These are phyloP conservation scores for Blastobotrys muscicola DNA, from an alignment of 805 yeast species.

Conservation along the genomic window DNA sequence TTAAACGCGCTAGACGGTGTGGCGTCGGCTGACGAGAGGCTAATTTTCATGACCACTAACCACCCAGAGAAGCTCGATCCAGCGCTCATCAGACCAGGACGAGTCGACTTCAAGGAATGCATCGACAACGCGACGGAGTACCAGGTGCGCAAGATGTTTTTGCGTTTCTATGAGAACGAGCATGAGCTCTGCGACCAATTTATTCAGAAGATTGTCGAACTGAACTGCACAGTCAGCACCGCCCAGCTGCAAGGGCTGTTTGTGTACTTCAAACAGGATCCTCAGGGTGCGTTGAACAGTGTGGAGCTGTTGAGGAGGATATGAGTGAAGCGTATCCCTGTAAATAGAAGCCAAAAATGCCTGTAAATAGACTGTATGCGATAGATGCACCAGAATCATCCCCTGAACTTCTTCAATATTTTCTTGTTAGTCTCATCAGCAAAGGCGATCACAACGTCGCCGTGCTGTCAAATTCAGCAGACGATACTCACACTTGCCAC, in stretches of 20 bases:
- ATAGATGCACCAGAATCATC: constrained; percentile 4
- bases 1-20: constrained; percentile 95
- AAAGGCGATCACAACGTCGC: no score
- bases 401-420: constrained; percentile 12
- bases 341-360: neutral
- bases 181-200: constrained; percentile 48
- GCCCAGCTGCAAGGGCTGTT: constrained; percentile 95
- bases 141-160: constrained; percentile 77
- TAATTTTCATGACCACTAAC: constrained; percentile 97
- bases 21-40: constrained; percentile 91
- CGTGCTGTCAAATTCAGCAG: no score
- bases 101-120: constrained; percentile 76
- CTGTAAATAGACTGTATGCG: constrained; percentile 3
- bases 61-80: constrained; percentile 93
- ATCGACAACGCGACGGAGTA: constrained; percentile 79
- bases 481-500: constrained; percentile 1
- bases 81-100: constrained; percentile 88
- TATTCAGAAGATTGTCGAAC: constrained; percentile 35
- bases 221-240: constrained; percentile 62
- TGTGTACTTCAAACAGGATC: constrained; percentile 81
- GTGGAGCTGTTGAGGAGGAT: constrained; percentile 24
- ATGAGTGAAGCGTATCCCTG: neutral
- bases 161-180: constrained; percentile 66
- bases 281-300: constrained; percentile 64
- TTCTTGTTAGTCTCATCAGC: constrained; percentile 5